phyloP scores from a whole-genome alignment of 352 stramenopile species.

The Phytophthora lateralis region DNA sequence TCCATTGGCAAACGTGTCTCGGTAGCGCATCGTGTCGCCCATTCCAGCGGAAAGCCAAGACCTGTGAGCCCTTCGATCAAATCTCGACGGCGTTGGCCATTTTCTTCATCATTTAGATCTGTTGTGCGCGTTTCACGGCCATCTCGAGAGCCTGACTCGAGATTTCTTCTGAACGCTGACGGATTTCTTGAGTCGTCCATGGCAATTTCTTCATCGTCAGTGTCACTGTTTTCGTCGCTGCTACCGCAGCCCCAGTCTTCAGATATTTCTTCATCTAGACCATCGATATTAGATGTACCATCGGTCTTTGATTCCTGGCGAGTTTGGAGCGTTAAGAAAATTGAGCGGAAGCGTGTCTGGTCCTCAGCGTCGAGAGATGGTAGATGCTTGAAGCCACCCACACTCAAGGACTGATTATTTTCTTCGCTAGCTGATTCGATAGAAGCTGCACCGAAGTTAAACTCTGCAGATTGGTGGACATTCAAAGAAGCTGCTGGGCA shows the following conservation, averaged over 20 bases:
- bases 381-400: conserved; percentile 40
- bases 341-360: conserved; percentile 46
- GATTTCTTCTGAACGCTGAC: neutral
- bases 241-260: conserved; percentile 22
- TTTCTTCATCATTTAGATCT: conserved; percentile 18
- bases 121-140: conserved; percentile 7
- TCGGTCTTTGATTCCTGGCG: neutral
- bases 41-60: conserved; percentile 88
- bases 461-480: conserved; percentile 71
- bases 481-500: conserved; percentile 89
- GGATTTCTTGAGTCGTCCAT: conserved; percentile 12
- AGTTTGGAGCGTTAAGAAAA: conserved; percentile 31
- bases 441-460: conserved; percentile 72
- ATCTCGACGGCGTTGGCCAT: conserved; percentile 37
- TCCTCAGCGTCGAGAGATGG: conserved; percentile 49
- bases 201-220: conserved; percentile 21
- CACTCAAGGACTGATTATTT: neutral
- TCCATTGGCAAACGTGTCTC: conserved; percentile 51
- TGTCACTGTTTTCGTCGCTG: conserved; percentile 30
- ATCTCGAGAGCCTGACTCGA: conserved; percentile 8
- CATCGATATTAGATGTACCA: neutral
- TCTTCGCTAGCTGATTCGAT: conserved; percentile 2
- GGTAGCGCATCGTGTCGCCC: conserved; percentile 63
- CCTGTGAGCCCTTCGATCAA: conserved; percentile 79
- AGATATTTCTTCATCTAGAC: neutral